A percentile compares a stretch with the other conserved stretches of the same genome.
Evolutionary conservation across 2,329 filamentous ascomycete genomes (phyloP).

Genomic region (Capronia americana): DNA sequence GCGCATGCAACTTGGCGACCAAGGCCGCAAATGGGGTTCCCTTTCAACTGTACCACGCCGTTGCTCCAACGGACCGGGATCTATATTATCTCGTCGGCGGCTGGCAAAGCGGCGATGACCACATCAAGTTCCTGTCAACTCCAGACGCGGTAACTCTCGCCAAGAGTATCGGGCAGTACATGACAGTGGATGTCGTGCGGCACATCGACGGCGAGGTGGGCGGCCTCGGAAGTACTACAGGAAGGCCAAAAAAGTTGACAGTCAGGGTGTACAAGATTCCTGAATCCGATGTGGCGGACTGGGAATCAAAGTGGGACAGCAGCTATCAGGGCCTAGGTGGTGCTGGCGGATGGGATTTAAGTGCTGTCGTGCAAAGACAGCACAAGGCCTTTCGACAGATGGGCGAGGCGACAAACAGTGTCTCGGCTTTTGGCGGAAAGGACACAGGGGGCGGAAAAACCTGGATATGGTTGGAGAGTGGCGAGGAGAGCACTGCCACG

Average conservation of each 20-base stretch:
- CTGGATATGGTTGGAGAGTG: constrained; percentile 20
- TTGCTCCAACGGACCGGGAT: not conserved
- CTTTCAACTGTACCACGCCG: constrained; percentile 21
- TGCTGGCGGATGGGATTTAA: constrained; percentile 22
- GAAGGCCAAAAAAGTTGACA: constrained; percentile 2
- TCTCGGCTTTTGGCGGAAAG: constrained; percentile 15
- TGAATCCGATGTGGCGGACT: not conserved
- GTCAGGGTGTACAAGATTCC: constrained; percentile 12
- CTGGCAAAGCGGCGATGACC: constrained; percentile 18
- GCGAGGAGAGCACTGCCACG: not conserved
- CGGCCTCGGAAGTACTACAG: not conserved
- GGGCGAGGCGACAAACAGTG: constrained; percentile 21
- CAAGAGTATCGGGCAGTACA: constrained; percentile 20
- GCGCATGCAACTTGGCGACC: constrained; percentile 9
- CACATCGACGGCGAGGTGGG: constrained; percentile 23
- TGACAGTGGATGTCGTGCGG: constrained; percentile 20
- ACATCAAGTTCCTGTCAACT: constrained; percentile 23
- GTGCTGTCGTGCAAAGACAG: constrained; percentile 22
- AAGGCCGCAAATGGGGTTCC: constrained; percentile 8
- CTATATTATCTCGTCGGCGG: constrained; percentile 24
- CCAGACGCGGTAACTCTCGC: constrained; percentile 16
- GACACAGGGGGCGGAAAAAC: constrained; percentile 1
- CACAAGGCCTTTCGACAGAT: constrained; percentile 22
- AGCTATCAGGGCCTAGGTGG: not conserved
- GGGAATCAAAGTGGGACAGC: constrained; percentile 17